These are phyloP conservation scores for Candida neerlandica DNA, from an alignment of 1,139 yeast species.

Conservation along the genomic window DNA sequence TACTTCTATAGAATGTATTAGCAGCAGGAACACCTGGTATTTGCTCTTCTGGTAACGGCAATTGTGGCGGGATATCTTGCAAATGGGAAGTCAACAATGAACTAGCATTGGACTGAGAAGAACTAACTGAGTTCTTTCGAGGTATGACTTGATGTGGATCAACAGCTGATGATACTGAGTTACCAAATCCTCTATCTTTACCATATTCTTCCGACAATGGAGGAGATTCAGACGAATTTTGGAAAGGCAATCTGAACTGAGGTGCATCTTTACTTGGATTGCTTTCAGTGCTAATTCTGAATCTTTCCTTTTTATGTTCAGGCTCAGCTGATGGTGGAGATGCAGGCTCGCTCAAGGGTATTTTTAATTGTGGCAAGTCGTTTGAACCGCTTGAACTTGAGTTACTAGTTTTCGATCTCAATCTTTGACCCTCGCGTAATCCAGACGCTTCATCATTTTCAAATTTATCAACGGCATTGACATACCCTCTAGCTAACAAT, in stretches of 20 bases:
- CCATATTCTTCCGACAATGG: conserved; percentile 5
- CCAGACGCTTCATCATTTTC: conserved; percentile 35
- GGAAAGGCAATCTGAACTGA: conserved; percentile 67
- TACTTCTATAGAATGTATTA: conserved; percentile 34
- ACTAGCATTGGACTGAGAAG: conserved; percentile 27
- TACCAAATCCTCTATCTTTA: conserved; percentile 15
- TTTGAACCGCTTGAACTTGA: conserved; percentile 11
- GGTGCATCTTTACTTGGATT: conserved; percentile 39
- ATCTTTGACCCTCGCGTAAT: conserved; percentile 12
- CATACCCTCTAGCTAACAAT: conserved; percentile 63
- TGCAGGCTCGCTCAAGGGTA: conserved; percentile 18
- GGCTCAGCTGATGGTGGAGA: conserved; percentile 16
- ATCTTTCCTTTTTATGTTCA: conserved; percentile 13
- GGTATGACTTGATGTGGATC: conserved; percentile 25
- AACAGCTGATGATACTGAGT: conserved; percentile 21
- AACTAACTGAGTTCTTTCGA: conserved; percentile 33
- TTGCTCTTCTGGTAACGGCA: conserved; percentile 56
- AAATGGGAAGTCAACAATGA: conserved; percentile 37
- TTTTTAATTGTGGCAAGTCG: conserved; percentile 15
- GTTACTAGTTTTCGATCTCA: conserved; percentile 14
- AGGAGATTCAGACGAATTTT: conserved; percentile 32
- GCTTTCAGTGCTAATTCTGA: conserved; percentile 8
- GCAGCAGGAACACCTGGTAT: conserved; percentile 49
- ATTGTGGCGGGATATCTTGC: conserved; percentile 54
- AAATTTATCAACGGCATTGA: conserved; percentile 54